Evolutionary conservation across 441 rosid species (phyloP).

Genomic region (Gossypium gossypioides): DNA sequence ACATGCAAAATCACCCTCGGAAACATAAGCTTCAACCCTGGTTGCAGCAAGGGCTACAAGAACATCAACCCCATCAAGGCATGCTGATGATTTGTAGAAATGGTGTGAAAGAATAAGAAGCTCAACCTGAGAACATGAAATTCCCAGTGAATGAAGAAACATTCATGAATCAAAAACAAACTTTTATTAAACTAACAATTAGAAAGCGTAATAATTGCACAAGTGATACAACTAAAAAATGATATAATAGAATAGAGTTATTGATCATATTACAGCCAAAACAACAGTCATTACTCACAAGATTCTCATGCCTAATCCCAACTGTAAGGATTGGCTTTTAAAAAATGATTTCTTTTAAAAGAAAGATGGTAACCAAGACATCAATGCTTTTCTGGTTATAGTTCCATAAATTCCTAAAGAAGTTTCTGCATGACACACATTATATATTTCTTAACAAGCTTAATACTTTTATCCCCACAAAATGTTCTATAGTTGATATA

Average conservation of each 20-base stretch:
- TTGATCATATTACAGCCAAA: not conserved
- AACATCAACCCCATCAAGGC: constrained; percentile 99
- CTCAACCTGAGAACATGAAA: constrained; percentile 58
- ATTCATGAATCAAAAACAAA: not conserved
- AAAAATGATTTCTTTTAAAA: not conserved
- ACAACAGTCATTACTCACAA: not conserved
- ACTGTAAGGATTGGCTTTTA: not conserved
- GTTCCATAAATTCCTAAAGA: not conserved
- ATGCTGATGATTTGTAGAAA: constrained; percentile 91
- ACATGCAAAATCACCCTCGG: constrained; percentile 92
- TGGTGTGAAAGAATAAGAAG: constrained; percentile 94
- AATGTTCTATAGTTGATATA: not conserved
- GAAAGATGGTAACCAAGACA: not conserved
- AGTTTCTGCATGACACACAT: not conserved
- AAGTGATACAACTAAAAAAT: not conserved
- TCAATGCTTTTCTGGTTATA: not conserved
- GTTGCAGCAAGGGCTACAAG: constrained; percentile 96
- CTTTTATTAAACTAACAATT: not conserved
- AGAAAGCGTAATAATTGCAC: not conserved
- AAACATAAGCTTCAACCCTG: constrained; percentile 84
- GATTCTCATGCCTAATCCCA: constrained; percentile 1
- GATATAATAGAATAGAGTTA: constrained; percentile 1
- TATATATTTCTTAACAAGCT: not conserved
- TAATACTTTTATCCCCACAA: not conserved
- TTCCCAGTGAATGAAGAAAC: constrained; percentile 12